Base-by-base conservation (phyloP, 305 asterid genomes). In the Caryopteris hybrid region DNA sequence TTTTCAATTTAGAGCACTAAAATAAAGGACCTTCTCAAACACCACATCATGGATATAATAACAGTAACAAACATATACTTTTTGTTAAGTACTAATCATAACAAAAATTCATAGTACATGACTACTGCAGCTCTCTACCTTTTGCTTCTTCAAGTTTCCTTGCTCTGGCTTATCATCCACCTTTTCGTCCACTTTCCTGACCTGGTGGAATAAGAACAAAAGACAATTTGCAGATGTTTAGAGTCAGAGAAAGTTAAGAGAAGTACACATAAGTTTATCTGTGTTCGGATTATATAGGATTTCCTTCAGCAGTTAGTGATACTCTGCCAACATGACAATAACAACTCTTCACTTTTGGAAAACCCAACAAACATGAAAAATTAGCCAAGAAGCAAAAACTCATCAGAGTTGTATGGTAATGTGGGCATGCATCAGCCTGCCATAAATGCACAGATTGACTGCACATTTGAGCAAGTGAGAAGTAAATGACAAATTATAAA, bases 121-220 rank as follows among this genome's bases (percentile, higher is more conserved):
- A 34, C 39, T 11, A 42, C 52, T 45, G 47, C 66, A 64, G 20
- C 5, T 7, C 20, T 22, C 61, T 78, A 91, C 97, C 96, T 87
- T 87, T 66, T 43, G 80, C 79, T 79, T 85, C 90, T 91, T 91
- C 57, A 20, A 31, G 21, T 61, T 74, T 69, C 86, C 83, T 51
- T 84, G 86, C 60, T 62, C 80, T 20, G 12, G 56, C 16, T 74
- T 79, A 61, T 64, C 21, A n/a, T 46, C 77, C 66, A 68, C 83
- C 63, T 66, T 57, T 45, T 70, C 85, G n/a, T 76, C 89, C 14
- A 58, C 43, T 43, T 74, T 25, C 20, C 4, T 41, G 68, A 64
- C 82, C 96, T 88, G 69, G 31, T 16, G 50, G 71, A 46, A 4
- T 55, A 18, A 21, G 50, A 68, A 51, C 43, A 60, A 60, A 23